Percentiles rank a stretch among this genome's conserved stretches.
These are phyloP conservation scores for Acer saccharum DNA, from an alignment of 345 rosid genomes.

Conservation along the genomic window DNA sequence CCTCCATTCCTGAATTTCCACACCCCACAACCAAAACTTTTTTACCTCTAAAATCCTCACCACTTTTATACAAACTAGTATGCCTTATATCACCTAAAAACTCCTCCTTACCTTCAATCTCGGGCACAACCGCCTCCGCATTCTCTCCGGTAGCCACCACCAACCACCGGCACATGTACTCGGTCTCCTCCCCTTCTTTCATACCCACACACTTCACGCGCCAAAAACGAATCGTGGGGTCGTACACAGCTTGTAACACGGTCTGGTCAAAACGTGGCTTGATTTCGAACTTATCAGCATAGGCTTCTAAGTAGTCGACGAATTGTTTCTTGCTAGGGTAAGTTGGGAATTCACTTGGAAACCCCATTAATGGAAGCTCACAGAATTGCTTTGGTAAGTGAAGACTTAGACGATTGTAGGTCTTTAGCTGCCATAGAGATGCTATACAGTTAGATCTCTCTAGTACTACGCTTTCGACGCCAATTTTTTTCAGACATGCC, in stretches of 20 bases:
- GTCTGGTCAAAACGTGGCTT: conserved; percentile 56
- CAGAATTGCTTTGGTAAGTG: conserved; percentile 84
- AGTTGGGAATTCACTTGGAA: conserved; percentile 56
- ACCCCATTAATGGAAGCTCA: conserved; percentile 73
- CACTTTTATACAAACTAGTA: conserved; percentile 67
- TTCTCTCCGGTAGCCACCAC: conserved; percentile 96
- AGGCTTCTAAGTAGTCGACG: conserved; percentile 58
- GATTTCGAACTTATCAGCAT: conserved; percentile 43
- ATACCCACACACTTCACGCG: conserved; percentile 45
- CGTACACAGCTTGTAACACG: conserved; percentile 57
- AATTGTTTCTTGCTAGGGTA: conserved; percentile 82
- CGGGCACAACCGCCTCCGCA: conserved; percentile 78
- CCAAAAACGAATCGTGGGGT: conserved; percentile 52
- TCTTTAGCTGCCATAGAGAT: conserved; percentile 76
- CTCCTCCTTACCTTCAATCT: conserved; percentile 63
- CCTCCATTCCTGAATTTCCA: conserved; percentile 99
- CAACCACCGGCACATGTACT: conserved; percentile 68
- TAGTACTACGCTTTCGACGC: conserved; percentile 48
- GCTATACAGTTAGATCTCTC: conserved; percentile 80
- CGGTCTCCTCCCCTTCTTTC: conserved; percentile 34
- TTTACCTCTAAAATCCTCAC: conserved; percentile 63
- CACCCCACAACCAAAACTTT: conserved; percentile 90
- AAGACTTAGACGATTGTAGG: conserved; percentile 78
- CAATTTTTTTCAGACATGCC: conserved; percentile 60
- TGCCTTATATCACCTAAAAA: conserved; percentile 66